Base-by-base conservation (phyloP, 2,329 filamentous ascomycete species). In the Aspergillus pseudoviridinutans region DNA sequence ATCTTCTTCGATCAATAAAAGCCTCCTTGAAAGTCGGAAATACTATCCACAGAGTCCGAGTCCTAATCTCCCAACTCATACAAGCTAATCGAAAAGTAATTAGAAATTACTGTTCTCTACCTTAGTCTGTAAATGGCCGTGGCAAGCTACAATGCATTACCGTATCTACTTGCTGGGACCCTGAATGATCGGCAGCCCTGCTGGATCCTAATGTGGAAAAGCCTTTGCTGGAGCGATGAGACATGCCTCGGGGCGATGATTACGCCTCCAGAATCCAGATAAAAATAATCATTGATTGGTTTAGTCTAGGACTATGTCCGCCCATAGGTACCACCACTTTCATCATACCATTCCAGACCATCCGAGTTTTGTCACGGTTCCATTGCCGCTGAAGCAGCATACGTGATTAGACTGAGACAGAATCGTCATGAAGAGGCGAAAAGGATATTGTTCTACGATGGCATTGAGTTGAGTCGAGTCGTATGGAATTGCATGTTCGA, bases 121-220 rank as follows among this genome's bases (percentile, higher is more conserved):
- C 22, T 22, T 2, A 5, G 12, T 12, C 14, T 17, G 32, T 17
- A 38, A 17, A 38, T 38, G 4, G 32, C 32, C 42, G 20, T 17
- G 22, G 12, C n/a, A 14, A 20, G 10, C 22, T 12, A 44, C n/a
- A 44, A 22, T 9, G n/a, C 41, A 44, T 22, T 22, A 9, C 3
- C n/a, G 22, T 10, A 46, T 24, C 42, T 20, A 47, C 44, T 6
- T 12, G 12, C 7, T 47, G 57, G 61, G 57, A 59, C 59, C 58
- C 57, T 59, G 51, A 51, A 50, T 63, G 64, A 68, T 66, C 64
- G 59, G 35, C 63, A 49, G 52, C 56, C 59, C 55, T 62, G 58
- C 56, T 53, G 54, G 58, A 56, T 58, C 54, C 56, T 56, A 55
- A 57, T 59, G 62, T 61, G 61, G 61, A 47, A 53, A 50, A 42